Conservation (phyloP, 2,329 filamentous ascomycete species). For the Akanthomyces uredinophilus region DNA sequence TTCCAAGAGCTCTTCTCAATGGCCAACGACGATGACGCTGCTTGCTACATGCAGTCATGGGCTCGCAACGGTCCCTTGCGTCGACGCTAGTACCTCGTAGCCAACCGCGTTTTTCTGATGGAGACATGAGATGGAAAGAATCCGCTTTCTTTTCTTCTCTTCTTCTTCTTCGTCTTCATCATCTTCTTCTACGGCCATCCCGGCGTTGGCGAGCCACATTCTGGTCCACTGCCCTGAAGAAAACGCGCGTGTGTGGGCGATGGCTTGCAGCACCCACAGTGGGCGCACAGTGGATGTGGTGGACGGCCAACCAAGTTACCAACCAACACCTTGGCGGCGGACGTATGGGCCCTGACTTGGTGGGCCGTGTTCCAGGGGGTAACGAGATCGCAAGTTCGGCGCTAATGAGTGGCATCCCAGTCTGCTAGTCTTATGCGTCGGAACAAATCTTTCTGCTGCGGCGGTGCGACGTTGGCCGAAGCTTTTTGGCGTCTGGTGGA, state of each 20-base stretch:
- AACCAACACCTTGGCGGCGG: too few relatives aligned
- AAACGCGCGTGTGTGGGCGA: neutral
- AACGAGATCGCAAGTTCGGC: too few relatives aligned
- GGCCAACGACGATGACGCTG: neutral
- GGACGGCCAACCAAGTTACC: too few relatives aligned
- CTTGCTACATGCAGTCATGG: neutral
- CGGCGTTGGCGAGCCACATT: neutral
- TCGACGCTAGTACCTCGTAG: too few relatives aligned
- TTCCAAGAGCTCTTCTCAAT: too few relatives aligned
- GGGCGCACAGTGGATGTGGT: neutral
- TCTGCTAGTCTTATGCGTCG: neutral
- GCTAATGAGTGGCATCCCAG: too few relatives aligned
- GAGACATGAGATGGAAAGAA: neutral
- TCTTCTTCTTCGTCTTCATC: too few relatives aligned
- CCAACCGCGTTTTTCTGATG: neutral
- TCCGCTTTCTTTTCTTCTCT: conserved; percentile 2
- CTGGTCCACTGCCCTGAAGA: neutral
- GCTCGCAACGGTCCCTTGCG: neutral
- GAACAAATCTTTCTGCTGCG: neutral
- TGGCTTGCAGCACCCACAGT: neutral
- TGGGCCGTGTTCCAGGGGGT: too few relatives aligned
- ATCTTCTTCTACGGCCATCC: conserved; percentile 15
- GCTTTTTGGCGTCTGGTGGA: neutral
- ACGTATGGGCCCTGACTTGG: too few relatives aligned
- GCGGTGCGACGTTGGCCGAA: neutral